A percentile compares a stretch with the other conserved stretches of the same genome.
phyloP scores from a whole-genome alignment of 257 asterid species.

The Ocimum tenuiflorum region DNA sequence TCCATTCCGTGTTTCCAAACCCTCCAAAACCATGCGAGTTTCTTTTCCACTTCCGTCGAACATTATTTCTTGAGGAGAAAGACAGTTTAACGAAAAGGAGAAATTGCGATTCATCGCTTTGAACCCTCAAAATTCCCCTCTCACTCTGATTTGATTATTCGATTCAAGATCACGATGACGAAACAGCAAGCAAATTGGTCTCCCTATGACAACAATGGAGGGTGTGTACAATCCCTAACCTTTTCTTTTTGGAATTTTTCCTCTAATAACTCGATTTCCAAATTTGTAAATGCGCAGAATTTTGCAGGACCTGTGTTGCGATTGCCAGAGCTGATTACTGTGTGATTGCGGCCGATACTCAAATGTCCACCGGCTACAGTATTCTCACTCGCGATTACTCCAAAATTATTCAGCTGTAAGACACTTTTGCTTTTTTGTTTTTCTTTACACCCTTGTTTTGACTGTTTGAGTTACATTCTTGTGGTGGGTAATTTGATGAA shows the following conservation, averaged over 20 bases:
- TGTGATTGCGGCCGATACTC: slow-evolving; percentile 89
- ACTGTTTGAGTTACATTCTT: neutral
- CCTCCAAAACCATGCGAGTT: too few species aligned
- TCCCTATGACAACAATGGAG: slow-evolving; percentile 97
- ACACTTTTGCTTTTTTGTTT: neutral
- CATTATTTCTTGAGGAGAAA: slow-evolving; percentile 30
- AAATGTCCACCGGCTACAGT: slow-evolving; percentile 74
- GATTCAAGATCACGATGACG: slow-evolving; percentile 42
- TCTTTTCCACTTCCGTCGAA: too few species aligned
- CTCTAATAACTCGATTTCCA: neutral
- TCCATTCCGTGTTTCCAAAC: too few species aligned
- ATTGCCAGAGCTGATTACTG: slow-evolving; percentile 93
- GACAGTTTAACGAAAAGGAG: slow-evolving; percentile 4
- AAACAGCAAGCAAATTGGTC: slow-evolving; percentile 85
- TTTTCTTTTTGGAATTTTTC: neutral
- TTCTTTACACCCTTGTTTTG: neutral
- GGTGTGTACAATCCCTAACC: slow-evolving; percentile 43
- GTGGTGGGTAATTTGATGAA: neutral
- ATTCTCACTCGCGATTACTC: slow-evolving; percentile 94
- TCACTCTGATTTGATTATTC: neutral
- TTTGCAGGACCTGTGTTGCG: slow-evolving; percentile 80
- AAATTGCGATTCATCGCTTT: slow-evolving; percentile 17
- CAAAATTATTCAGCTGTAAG: slow-evolving; percentile 72
- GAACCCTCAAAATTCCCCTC: slow-evolving; percentile 2
- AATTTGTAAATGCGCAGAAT: neutral